Percentiles rank a stretch among this genome's conserved stretches.
Evolutionary conservation across 169 alveolate genomes (phyloP).

Genomic region (Fabrea salina): DNA sequence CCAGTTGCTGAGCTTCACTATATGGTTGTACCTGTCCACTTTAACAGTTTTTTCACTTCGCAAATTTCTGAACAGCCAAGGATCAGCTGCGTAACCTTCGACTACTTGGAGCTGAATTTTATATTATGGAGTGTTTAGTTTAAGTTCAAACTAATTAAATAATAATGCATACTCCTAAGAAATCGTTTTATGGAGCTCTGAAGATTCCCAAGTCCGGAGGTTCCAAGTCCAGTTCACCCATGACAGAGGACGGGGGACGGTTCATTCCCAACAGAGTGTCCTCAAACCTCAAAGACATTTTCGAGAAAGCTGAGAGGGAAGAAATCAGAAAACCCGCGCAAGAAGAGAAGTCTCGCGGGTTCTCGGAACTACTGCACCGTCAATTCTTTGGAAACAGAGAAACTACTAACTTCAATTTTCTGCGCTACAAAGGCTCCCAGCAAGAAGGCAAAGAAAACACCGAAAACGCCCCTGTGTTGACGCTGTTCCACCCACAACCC

Average conservation of each 20-base stretch:
- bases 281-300: constrained; percentile 6
- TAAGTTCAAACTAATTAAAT: too few species aligned
- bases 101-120: too few species aligned
- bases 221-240: not conserved
- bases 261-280: constrained; percentile 31
- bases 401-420: not conserved
- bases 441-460: not conserved
- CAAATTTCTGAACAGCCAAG: too few species aligned
- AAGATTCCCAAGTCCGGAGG: constrained; percentile 12
- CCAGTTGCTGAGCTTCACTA: too few species aligned
- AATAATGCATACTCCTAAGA: constrained; percentile 34
- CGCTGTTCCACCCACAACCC: not conserved
- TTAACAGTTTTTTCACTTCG: too few species aligned
- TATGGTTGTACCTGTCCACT: too few species aligned
- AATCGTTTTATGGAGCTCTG: too few species aligned
- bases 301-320: constrained; percentile 22
- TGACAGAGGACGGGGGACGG: constrained; percentile 21
- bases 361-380: not conserved
- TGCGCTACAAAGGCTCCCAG: not conserved
- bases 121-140: too few species aligned
- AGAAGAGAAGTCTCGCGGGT: not conserved
- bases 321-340: not conserved
- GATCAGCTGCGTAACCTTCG: too few species aligned
- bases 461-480: constrained; percentile 21
- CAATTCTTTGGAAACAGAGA: not conserved